Conservation (phyloP, 83 land plant genomes). For the Larix sibirica region DNA sequence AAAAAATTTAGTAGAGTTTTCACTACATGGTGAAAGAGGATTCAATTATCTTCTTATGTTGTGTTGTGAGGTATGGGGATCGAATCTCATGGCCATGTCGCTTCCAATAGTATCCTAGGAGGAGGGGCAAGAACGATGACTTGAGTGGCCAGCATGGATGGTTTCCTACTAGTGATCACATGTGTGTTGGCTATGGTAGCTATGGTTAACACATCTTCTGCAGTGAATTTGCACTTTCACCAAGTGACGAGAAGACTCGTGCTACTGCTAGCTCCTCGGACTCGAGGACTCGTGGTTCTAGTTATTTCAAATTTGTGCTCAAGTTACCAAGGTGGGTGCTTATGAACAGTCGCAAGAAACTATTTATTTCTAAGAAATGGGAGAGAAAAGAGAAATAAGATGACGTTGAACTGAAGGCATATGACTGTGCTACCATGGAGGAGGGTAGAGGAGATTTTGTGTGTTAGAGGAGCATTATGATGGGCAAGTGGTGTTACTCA, state of each 20-base stretch:
- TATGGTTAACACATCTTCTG: background rate
- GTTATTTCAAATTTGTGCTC: background rate
- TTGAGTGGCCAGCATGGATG: background rate
- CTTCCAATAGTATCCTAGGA: background rate
- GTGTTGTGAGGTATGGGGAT: background rate
- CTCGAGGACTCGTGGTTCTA: background rate
- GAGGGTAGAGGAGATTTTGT: constrained; percentile 28
- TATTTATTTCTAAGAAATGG: background rate
- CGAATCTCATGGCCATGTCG: constrained; percentile 11
- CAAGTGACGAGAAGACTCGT: background rate
- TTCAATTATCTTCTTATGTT: background rate
- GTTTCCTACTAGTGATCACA: background rate
- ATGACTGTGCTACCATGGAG: background rate
- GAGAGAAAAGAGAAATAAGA: background rate
- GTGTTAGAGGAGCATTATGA: constrained; percentile 47
- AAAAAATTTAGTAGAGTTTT: too few relatives aligned
- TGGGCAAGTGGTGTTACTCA: constrained; percentile 47
- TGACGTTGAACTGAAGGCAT: background rate
- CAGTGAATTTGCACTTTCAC: background rate
- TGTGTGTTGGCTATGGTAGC: background rate
- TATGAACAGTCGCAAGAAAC: background rate
- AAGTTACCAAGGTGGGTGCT: background rate
- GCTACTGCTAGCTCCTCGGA: background rate
- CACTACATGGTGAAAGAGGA: too few relatives aligned
- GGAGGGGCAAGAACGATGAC: background rate